Conservation (phyloP, 2,329 filamentous ascomycete genomes). For the Trichothecium sympodiale region DNA sequence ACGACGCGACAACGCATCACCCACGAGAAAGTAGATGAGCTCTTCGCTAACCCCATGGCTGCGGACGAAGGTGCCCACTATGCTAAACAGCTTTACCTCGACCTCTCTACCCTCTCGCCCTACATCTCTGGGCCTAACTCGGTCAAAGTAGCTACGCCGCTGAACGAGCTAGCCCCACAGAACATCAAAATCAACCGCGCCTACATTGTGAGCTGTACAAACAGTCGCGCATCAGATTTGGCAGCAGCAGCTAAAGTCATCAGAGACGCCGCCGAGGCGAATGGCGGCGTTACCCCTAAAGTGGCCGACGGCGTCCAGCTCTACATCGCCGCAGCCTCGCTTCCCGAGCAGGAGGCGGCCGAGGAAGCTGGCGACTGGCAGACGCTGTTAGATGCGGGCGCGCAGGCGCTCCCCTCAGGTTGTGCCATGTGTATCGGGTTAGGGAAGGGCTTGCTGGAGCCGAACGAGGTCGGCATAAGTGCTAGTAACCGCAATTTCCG, state of each 20-base stretch:
- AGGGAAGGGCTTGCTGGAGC: slow-evolving; percentile 60
- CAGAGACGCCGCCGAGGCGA: slow-evolving; percentile 58
- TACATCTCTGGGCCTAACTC: slow-evolving; percentile 84
- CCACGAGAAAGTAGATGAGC: slow-evolving; percentile 60
- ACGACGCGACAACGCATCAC: slow-evolving; percentile 44
- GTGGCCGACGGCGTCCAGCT: slow-evolving; percentile 68
- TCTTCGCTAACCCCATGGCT: slow-evolving; percentile 52
- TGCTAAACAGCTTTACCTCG: slow-evolving; percentile 70
- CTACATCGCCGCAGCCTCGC: slow-evolving; percentile 82
- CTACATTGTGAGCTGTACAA: slow-evolving; percentile 86
- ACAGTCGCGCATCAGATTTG: slow-evolving; percentile 71
- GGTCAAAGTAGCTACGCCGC: slow-evolving; percentile 73
- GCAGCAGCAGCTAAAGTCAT: slow-evolving; percentile 77
- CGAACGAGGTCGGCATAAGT: slow-evolving; percentile 76
- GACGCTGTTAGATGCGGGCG: slow-evolving; percentile 68
- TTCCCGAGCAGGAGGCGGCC: slow-evolving; percentile 62
- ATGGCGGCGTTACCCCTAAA: slow-evolving; percentile 52
- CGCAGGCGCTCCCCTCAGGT: slow-evolving; percentile 55
- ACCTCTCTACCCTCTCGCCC: slow-evolving; percentile 74
- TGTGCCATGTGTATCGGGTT: slow-evolving; percentile 85
- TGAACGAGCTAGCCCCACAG: slow-evolving; percentile 60
- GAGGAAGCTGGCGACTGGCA: slow-evolving; percentile 84
- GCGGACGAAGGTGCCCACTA: slow-evolving; percentile 74
- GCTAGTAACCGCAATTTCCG: slow-evolving; percentile 86
- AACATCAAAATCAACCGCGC: slow-evolving; percentile 73